Evolutionary conservation across 1,284 basidiomycete species (phyloP).

Genomic region (Irpex sp.): DNA sequence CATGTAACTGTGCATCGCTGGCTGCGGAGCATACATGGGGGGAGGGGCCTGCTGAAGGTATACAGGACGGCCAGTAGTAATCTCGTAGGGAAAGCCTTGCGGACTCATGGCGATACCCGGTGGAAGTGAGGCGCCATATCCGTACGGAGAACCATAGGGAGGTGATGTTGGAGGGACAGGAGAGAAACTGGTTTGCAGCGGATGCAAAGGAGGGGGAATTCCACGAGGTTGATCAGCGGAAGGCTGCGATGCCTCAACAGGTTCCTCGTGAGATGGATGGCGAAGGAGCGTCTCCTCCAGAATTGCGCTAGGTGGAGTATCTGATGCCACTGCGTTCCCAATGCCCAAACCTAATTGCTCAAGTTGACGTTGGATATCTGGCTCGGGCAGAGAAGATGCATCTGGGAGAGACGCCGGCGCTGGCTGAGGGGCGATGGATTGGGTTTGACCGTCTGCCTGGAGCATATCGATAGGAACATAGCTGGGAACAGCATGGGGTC

Average conservation of each 20-base stretch:
- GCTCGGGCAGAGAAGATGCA: conserved; percentile 13
- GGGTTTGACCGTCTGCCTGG: neutral
- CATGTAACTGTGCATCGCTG: conserved; percentile 50
- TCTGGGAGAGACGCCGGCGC: conserved; percentile 1
- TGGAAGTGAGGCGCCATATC: conserved; percentile 54
- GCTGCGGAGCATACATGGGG: conserved; percentile 60
- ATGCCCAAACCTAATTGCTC: conserved; percentile 32
- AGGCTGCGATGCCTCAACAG: conserved; percentile 10
- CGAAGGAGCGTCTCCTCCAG: conserved; percentile 37
- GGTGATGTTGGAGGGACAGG: conserved; percentile 48
- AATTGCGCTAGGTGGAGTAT: conserved; percentile 17
- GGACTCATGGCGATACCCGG: conserved; percentile 69
- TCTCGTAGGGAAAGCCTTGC: conserved; percentile 71
- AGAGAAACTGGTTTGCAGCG: conserved; percentile 55
- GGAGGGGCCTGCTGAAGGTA: conserved; percentile 55
- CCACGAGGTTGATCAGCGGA: conserved; percentile 19
- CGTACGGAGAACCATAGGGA: conserved; percentile 61
- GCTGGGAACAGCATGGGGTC: conserved; percentile 35
- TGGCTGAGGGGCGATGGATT: neutral
- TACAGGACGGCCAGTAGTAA: conserved; percentile 72
- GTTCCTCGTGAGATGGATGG: conserved; percentile 25
- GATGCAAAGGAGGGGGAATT: conserved; percentile 42
- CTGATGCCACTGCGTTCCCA: conserved; percentile 5
- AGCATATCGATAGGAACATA: conserved; percentile 16
- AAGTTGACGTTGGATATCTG: conserved; percentile 31